A percentile compares a stretch with the other conserved stretches of the same genome.
Conservation (phyloP, 805 yeast genomes). For the Isabelozyma rhagii region DNA sequence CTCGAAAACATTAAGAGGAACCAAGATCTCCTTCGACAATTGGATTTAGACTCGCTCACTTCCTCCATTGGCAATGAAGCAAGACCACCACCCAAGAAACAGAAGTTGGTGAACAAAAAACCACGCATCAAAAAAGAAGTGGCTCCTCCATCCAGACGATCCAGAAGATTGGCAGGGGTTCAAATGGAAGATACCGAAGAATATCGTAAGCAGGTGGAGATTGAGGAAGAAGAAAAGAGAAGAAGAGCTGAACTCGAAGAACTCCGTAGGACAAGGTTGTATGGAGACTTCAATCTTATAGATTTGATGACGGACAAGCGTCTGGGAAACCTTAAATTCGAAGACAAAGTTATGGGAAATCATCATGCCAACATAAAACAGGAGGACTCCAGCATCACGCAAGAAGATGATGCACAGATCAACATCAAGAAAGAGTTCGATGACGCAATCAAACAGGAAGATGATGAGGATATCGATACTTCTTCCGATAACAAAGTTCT, state of each 20-base stretch:
- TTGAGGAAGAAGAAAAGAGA: constrained; percentile 29
- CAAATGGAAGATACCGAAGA: constrained; percentile 51
- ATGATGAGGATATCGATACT: constrained; percentile 8
- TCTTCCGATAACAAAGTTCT: constrained; percentile 25
- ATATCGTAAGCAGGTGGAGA: constrained; percentile 31
- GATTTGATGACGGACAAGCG: constrained; percentile 50
- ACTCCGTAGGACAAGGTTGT: constrained; percentile 54
- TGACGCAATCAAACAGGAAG: constrained; percentile 5
- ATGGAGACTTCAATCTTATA: constrained; percentile 61
- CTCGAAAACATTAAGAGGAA: constrained; percentile 82
- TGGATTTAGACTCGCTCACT: constrained; percentile 63
- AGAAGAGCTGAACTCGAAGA: constrained; percentile 42
- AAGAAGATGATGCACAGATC: neutral
- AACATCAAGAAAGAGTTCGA: constrained; percentile 3
- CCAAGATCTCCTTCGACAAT: constrained; percentile 64
- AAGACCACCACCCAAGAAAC: constrained; percentile 15
- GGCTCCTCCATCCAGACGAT: constrained; percentile 62
- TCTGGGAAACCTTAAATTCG: constrained; percentile 33
- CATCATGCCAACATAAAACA: too few species aligned
- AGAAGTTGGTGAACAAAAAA: constrained; percentile 5
- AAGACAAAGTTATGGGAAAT: constrained; percentile 19
- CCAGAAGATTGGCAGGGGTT: constrained; percentile 76
- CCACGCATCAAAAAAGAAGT: constrained; percentile 20
- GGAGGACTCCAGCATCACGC: constrained; percentile 5
- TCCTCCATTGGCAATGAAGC: constrained; percentile 51